Base-by-base conservation (phyloP, 1,139 yeast genomes). In the Nakaseomyces uthaithaninus region DNA sequence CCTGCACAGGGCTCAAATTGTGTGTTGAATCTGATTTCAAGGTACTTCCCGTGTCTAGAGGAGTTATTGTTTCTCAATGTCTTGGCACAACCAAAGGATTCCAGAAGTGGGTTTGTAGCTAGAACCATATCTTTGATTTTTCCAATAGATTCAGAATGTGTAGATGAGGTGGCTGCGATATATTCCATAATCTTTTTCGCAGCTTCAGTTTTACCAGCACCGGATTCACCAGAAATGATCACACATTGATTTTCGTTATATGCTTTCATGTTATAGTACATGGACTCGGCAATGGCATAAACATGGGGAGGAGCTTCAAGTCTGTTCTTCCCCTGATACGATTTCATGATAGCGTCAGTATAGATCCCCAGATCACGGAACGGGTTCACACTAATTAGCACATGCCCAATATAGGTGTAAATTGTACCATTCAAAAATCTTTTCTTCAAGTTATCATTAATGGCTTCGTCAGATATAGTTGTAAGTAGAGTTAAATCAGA, bases 241-340 rank as follows among this genome's bases (percentile, higher is more conserved):
- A 93, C 98, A 72, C 98, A 91, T 63, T 93, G 98, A 60, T 80
- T 87, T 55, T 93, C 98, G 43, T 84, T 78, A 63, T 93, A 93
- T 0, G 95, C 82, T 64, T 89, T 89, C 79, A 93, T 75, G 61
- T 89, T 85, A 65, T 93, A 91, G 64, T 82, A 91, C 95, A 93
- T 89, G 27, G 94, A 68, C 63, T 93, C 99, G 16, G 99, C 98
- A 55, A 91, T 89, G 39, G 97, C 95, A 64, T 82, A 93, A 33
- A 93, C 98, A 66, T 93, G 99, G 5, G 99, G 99, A n/a, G 97
- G 94, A 25, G 85, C 94, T 63, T 93, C 99, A 47, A 93, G 69
- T 56, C 98, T 71, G 63, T 91, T 93, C 61, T 89, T 86, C 44
- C 95, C 96, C 62, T 80, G 78, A 59, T 93, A 93, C 36, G 80